These are phyloP conservation scores for Penium margaritaceum DNA, from an alignment of 139 green algal species.

Conservation along the genomic window DNA sequence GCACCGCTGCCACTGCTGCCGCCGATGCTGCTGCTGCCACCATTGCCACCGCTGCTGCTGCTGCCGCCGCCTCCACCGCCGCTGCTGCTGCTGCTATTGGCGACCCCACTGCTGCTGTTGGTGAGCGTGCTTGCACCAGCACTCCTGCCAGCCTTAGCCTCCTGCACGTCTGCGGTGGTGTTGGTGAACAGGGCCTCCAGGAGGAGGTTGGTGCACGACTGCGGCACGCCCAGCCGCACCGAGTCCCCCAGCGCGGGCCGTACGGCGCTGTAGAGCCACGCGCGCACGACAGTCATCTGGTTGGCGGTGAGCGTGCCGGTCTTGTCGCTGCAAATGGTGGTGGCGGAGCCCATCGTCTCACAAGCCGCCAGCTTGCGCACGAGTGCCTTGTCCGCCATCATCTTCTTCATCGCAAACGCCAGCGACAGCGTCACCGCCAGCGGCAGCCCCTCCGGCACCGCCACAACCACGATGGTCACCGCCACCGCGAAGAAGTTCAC, in stretches of 20 bases:
- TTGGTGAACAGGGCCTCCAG: constrained; percentile 24
- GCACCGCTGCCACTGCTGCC: no score
- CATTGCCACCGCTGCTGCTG: no score
- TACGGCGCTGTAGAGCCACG: constrained; percentile 74
- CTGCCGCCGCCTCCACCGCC: no score
- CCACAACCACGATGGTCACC: constrained; percentile 89
- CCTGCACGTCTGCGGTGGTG: constrained; percentile 18
- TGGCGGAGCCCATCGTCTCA: constrained; percentile 97
- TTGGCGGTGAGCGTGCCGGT: constrained; percentile 94
- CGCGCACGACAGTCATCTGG: constrained; percentile 91
- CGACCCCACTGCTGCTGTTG: no score
- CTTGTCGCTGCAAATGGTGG: constrained; percentile 96
- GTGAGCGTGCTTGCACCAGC: no score
- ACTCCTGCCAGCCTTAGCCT: no score
- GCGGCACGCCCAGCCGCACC: no score
- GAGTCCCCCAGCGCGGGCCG: no score
- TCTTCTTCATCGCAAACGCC: constrained; percentile 77
- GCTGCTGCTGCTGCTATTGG: no score
- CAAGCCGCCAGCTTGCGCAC: constrained; percentile 73
- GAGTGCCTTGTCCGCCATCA: constrained; percentile 91
- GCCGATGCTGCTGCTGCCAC: no score
- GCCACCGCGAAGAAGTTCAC: constrained; percentile 85
- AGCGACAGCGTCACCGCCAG: constrained; percentile 63
- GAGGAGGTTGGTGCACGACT: no score
- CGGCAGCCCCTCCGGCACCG: constrained; percentile 79